phyloP scores from a whole-genome alignment of 306 rosid species.

The Prinsepia uniflora region DNA sequence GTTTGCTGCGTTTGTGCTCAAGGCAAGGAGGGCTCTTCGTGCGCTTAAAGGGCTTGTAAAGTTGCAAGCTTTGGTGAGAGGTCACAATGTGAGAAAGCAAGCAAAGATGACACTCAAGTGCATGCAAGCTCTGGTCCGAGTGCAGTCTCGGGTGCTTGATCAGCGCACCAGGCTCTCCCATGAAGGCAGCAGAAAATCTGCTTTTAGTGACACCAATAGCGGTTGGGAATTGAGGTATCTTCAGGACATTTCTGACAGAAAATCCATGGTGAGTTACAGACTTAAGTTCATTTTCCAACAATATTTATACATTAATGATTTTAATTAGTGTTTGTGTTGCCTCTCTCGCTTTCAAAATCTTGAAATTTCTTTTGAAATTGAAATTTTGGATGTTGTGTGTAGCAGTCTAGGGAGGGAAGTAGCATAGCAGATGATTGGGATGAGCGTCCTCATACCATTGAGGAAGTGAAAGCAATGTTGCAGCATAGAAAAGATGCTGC shows the following conservation, averaged over 20 bases:
- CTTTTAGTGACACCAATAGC: slow-evolving; percentile 73
- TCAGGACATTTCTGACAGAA: slow-evolving; percentile 79
- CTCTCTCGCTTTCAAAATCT: neutral
- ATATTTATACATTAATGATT: neutral
- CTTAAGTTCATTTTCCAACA: no score
- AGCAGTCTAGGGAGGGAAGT: slow-evolving; percentile 79
- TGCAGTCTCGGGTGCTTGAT: slow-evolving; percentile 82
- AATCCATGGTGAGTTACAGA: slow-evolving; percentile 53
- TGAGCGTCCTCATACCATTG: slow-evolving; percentile 77
- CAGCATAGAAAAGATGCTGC: slow-evolving; percentile 74
- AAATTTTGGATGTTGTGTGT: slow-evolving; percentile 1
- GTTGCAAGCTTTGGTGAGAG: slow-evolving; percentile 92
- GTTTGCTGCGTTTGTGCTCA: slow-evolving; percentile 7
- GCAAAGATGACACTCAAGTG: slow-evolving; percentile 90
- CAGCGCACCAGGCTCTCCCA: slow-evolving; percentile 70
- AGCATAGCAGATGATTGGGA: slow-evolving; percentile 90
- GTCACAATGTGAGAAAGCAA: slow-evolving; percentile 91
- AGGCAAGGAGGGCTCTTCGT: slow-evolving; percentile 94
- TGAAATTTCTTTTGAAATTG: neutral
- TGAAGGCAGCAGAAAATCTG: slow-evolving; percentile 78
- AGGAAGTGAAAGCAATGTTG: slow-evolving; percentile 93
- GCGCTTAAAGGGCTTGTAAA: slow-evolving; percentile 92
- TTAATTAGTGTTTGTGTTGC: slow-evolving; percentile 14
- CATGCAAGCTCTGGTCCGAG: slow-evolving; percentile 92
- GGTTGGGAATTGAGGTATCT: slow-evolving; percentile 65